Evolutionary conservation across 768 basidiomycete species (phyloP).

Genomic region (Russula earlei): DNA sequence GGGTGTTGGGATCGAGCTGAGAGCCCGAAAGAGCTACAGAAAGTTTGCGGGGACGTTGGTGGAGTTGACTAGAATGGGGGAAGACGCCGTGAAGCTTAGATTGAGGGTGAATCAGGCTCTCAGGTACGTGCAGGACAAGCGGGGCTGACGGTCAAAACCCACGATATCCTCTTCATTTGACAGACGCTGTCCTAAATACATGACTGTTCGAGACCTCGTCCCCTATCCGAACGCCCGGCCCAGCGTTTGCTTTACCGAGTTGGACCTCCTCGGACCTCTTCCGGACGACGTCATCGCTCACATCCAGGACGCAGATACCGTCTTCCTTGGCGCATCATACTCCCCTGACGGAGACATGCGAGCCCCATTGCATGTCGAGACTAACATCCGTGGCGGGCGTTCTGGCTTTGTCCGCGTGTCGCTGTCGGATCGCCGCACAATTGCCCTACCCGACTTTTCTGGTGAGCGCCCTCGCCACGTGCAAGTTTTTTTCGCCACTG

Average conservation of each 20-base stretch:
- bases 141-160: neutral
- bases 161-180: slow-evolving; percentile 19
- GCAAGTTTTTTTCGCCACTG: slow-evolving; percentile 1
- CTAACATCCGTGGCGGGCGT: slow-evolving; percentile 58
- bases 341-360: slow-evolving; percentile 30
- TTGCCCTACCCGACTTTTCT: slow-evolving; percentile 53
- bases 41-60: slow-evolving; percentile 47
- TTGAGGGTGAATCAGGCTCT: slow-evolving; percentile 46
- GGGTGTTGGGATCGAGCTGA: slow-evolving; percentile 51
- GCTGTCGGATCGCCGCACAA: slow-evolving; percentile 43
- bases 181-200: slow-evolving; percentile 67
- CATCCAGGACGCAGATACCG: slow-evolving; percentile 41
- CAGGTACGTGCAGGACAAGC: slow-evolving; percentile 30
- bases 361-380: slow-evolving; percentile 50
- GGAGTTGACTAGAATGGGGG: slow-evolving; percentile 26
- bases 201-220: slow-evolving; percentile 45
- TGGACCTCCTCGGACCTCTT: slow-evolving; percentile 35
- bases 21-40: slow-evolving; percentile 44
- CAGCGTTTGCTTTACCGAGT: slow-evolving; percentile 28
- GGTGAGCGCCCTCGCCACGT: slow-evolving; percentile 26
- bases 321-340: slow-evolving; percentile 48
- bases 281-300: slow-evolving; percentile 41
- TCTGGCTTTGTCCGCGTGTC: slow-evolving; percentile 52
- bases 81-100: slow-evolving; percentile 28
- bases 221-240: slow-evolving; percentile 35